Conservation (phyloP, 805 yeast genomes). For the Candida takata region DNA sequence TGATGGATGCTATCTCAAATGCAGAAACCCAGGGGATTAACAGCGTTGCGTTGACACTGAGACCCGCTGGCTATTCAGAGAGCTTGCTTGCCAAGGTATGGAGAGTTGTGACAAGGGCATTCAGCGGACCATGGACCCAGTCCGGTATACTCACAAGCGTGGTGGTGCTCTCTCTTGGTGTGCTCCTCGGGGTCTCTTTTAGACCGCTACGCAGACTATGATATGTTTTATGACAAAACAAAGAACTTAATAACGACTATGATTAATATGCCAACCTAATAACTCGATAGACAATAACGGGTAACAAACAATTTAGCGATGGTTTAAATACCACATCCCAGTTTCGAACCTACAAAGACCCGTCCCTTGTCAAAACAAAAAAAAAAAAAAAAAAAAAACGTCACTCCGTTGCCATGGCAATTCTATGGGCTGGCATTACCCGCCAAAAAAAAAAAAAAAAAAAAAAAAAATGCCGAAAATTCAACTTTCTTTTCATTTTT, state of each 20-base stretch:
- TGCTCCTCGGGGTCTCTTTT: conserved; percentile 15
- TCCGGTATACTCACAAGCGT: conserved; percentile 10
- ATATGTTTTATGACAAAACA: neutral
- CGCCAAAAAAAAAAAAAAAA: no score
- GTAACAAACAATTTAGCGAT: no score
- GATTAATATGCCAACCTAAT: no score
- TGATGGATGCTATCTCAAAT: conserved; percentile 22
- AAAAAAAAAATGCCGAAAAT: no score
- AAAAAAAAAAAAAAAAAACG: no score
- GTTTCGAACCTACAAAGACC: no score
- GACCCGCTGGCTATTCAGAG: neutral
- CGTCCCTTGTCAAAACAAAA: no score
- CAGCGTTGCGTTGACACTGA: conserved; percentile 14
- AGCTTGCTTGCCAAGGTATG: conserved; percentile 4
- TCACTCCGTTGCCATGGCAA: no score
- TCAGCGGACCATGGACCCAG: neutral
- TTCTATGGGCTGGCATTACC: no score
- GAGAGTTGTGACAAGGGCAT: conserved; percentile 6
- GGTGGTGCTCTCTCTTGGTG: conserved; percentile 18
- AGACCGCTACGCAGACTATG: neutral
- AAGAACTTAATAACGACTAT: no score
- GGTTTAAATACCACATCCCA: no score
- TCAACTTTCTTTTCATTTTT: no score
- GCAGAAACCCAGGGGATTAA: conserved; percentile 8
- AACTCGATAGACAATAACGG: conserved; percentile 7